Base-by-base conservation (phyloP, 139 green algal genomes). In the Klebsormidium nitens region DNA sequence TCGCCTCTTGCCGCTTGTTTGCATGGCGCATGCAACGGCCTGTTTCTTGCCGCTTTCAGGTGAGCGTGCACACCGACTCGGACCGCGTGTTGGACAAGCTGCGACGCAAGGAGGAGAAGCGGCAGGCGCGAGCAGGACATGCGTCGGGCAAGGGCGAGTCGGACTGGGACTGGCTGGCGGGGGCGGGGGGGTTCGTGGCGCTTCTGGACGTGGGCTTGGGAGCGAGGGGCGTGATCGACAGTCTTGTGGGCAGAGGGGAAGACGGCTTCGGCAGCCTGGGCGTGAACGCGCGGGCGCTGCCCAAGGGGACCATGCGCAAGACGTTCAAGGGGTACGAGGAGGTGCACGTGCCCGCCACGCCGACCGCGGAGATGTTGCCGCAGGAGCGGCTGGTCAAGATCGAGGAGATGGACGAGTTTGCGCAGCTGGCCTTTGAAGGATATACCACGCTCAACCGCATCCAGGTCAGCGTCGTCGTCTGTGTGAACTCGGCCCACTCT, bases 371-470 rank as follows among this genome's bases (percentile, higher is more conserved):
- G 8, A 5, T 40, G 5, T 3, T 4, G 3, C n/a, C 29, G 2
- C 23, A 68, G 49, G 40, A 73, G 48, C 8, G 37, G 26, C 32
- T 70, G 38, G 63, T 77, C 3, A 77, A 74, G 36, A 75, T 77
- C 14, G 31, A 11, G 2, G 70, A 77, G 32, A 37, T 79, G 65
- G 72, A 76, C 14, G 36, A 79, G 28, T 76, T 79, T 70, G 72
- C 72, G 19, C 64, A 79, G 58, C 49, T 59, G 42, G 87, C 91
- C 0, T 96, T 97, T 75, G 77, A 73, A 11, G 93, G 93, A n/a
- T 97, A 95, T 81, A 89, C 93, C 71, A 78, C 85, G 0, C 85
- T 99, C 31, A 99, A 99, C 77, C 87, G 91, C 47, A 97, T 99
- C 69, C 72, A n/a, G n/a, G n/a, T n/a, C n/a, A n/a, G n/a, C n/a